These are phyloP conservation scores for Calocybe cyanea DNA, from an alignment of 768 basidiomycete genomes.

Conservation along the genomic window DNA sequence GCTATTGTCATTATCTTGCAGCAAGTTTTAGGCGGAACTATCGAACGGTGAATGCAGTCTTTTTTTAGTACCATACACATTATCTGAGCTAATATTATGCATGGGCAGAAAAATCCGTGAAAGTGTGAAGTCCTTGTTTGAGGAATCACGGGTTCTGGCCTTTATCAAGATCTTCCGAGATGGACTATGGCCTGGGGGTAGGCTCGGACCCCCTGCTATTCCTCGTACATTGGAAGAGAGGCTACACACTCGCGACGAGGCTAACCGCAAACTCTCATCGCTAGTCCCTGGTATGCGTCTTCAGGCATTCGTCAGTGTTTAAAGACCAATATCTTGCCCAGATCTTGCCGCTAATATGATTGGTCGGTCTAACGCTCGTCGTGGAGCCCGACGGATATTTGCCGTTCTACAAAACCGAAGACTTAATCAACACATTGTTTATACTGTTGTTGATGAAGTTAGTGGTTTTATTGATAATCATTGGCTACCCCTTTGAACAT, in stretches of 20 bases:
- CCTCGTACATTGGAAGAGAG: constrained; percentile 85
- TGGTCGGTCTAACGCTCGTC: constrained; percentile 90
- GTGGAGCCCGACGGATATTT: constrained; percentile 90
- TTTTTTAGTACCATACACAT: neutral
- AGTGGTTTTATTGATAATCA: constrained; percentile 11
- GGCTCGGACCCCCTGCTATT: constrained; percentile 50
- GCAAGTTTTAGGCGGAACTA: constrained; percentile 92
- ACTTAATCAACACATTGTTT: constrained; percentile 90
- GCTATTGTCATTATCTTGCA: constrained; percentile 96
- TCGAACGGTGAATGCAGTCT: constrained; percentile 69
- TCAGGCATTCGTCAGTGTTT: neutral
- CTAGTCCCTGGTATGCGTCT: constrained; percentile 76
- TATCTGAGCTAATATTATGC: constrained; percentile 5
- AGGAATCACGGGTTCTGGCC: constrained; percentile 66
- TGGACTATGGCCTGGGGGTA: constrained; percentile 83
- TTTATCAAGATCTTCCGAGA: constrained; percentile 68
- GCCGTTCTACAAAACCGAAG: constrained; percentile 91
- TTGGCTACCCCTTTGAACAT: neutral
- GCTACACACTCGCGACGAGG: constrained; percentile 74
- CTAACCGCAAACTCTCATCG: constrained; percentile 85
- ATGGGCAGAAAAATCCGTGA: constrained; percentile 80
- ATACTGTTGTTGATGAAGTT: constrained; percentile 90
- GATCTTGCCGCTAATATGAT: constrained; percentile 98
- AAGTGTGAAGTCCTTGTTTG: constrained; percentile 56
- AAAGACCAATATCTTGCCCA: constrained; percentile 24